phyloP scores from a whole-genome alignment of 805 yeast species.

The Lipomyces oligophaga region DNA sequence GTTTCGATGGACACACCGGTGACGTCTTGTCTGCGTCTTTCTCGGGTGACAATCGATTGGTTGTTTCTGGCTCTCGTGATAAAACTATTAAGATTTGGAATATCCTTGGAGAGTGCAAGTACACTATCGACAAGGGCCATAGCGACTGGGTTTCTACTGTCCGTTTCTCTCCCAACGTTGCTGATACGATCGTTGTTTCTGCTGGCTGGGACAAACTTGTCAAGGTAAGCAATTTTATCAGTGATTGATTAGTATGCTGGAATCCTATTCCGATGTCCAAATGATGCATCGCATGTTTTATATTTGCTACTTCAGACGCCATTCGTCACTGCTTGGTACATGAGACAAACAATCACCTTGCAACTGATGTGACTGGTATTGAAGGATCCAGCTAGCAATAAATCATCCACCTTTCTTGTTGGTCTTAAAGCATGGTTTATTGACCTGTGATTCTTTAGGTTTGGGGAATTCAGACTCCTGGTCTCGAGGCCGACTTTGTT shows the following conservation, averaged over 20 bases:
- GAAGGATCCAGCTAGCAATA: not conserved
- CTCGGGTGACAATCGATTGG: conserved; percentile 93
- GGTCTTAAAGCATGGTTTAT: not conserved
- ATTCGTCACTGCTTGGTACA: conserved; percentile 44
- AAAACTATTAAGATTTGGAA: conserved; percentile 99
- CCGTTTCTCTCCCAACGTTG: conserved; percentile 79
- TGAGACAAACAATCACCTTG: conserved; percentile 99
- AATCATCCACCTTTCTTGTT: not conserved
- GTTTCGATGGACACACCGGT: conserved; percentile 97
- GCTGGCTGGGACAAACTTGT: conserved; percentile 99
- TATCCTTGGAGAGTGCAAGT: conserved; percentile 95
- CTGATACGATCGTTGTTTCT: conserved; percentile 75
- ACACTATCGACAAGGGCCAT: conserved; percentile 86
- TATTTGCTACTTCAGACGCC: conserved; percentile 99
- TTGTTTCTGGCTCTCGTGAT: conserved; percentile 98
- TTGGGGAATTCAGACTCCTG: conserved; percentile 86
- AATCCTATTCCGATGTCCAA: conserved; percentile 2
- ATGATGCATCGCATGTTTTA: conserved; percentile 35
- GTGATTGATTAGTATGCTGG: not conserved
- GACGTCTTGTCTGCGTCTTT: conserved; percentile 97
- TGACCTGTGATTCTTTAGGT: conserved; percentile 48
- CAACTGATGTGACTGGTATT: conserved; percentile 63
- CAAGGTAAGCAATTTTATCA: conserved; percentile 72
- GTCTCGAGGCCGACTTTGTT: conserved; percentile 89
- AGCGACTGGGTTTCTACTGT: conserved; percentile 98